A percentile compares a stretch with the other conserved stretches of the same genome.
Conservation (phyloP, 2,329 filamentous ascomycete genomes). For the Epichloe elymi region DNA sequence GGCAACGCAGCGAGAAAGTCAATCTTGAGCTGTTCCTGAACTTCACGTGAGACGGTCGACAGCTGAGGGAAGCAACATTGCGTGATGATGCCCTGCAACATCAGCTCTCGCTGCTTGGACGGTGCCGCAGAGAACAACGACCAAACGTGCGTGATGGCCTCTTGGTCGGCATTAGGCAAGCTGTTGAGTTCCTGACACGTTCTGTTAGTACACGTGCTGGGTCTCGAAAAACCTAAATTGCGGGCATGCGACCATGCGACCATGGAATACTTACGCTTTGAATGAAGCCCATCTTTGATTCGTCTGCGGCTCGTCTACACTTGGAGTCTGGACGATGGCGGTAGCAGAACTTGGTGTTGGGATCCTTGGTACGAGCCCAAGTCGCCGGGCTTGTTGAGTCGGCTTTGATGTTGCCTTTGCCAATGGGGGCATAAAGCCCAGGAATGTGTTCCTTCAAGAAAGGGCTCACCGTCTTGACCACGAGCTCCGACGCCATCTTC, state of each 20-base stretch:
- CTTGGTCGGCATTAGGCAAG: constrained; percentile 73
- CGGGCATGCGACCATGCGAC: not conserved
- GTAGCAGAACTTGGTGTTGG: constrained; percentile 89
- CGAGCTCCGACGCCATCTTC: constrained; percentile 52
- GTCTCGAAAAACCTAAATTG: not conserved
- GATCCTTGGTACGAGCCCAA: constrained; percentile 30
- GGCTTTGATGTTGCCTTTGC: constrained; percentile 32
- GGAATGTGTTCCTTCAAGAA: constrained; percentile 89
- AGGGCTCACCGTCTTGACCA: constrained; percentile 67
- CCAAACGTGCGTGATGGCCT: constrained; percentile 95
- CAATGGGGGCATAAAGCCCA: constrained; percentile 69
- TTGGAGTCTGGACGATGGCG: constrained; percentile 88
- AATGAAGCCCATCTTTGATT: constrained; percentile 89
- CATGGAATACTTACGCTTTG: constrained; percentile 52
- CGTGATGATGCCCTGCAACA: constrained; percentile 90
- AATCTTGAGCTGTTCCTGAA: constrained; percentile 92
- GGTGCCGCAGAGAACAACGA: constrained; percentile 93
- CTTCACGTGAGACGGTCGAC: constrained; percentile 79
- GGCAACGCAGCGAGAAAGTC: constrained; percentile 87
- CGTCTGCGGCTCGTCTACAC: constrained; percentile 83
- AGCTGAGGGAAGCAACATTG: constrained; percentile 97
- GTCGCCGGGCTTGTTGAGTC: constrained; percentile 9
- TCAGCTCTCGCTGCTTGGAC: constrained; percentile 83
- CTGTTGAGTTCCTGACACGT: constrained; percentile 58
- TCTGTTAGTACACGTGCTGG: constrained; percentile 2